Conservation (phyloP, 1,284 basidiomycete species). For the Austroboletus novae-zelandiae region DNA sequence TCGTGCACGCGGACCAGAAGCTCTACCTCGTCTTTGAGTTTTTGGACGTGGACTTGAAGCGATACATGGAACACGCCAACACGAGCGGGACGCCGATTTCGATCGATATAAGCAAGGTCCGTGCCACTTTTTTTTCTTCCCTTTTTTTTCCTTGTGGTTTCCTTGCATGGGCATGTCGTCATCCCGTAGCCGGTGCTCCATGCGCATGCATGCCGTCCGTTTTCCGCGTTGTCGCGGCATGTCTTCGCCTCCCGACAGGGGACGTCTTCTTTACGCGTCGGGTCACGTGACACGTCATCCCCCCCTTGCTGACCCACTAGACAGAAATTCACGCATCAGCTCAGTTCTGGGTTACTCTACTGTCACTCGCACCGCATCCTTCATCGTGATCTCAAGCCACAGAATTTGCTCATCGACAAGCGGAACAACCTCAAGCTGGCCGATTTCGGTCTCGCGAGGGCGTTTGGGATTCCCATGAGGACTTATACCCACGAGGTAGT, state of each 20-base stretch:
- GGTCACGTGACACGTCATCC: constrained; percentile 27
- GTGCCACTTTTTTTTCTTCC: neutral
- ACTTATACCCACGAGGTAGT: constrained; percentile 97
- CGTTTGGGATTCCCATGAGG: constrained; percentile 96
- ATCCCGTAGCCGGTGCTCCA: constrained; percentile 1
- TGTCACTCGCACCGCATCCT: constrained; percentile 96
- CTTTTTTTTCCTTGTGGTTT: constrained; percentile 16
- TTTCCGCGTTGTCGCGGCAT: too few relatives aligned
- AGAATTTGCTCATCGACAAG: constrained; percentile 94
- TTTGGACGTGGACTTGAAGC: constrained; percentile 91
- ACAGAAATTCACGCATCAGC: constrained; percentile 89
- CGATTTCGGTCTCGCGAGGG: constrained; percentile 95
- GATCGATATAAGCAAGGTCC: constrained; percentile 84
- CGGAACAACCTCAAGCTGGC: constrained; percentile 91
- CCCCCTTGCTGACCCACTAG: constrained; percentile 1
- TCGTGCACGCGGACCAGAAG: constrained; percentile 96
- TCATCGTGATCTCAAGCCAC: constrained; percentile 96
- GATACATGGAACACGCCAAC: constrained; percentile 91
- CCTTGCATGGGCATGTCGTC: constrained; percentile 17
- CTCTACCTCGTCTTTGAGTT: constrained; percentile 98
- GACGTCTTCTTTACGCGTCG: constrained; percentile 20
- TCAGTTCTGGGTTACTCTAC: constrained; percentile 86
- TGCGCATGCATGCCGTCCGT: neutral
- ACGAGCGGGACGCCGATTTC: constrained; percentile 67
- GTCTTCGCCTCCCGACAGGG: constrained; percentile 12